Evolutionary conservation across 257 asterid genomes (phyloP).

Genomic region (Jaltomata sinuosa): DNA sequence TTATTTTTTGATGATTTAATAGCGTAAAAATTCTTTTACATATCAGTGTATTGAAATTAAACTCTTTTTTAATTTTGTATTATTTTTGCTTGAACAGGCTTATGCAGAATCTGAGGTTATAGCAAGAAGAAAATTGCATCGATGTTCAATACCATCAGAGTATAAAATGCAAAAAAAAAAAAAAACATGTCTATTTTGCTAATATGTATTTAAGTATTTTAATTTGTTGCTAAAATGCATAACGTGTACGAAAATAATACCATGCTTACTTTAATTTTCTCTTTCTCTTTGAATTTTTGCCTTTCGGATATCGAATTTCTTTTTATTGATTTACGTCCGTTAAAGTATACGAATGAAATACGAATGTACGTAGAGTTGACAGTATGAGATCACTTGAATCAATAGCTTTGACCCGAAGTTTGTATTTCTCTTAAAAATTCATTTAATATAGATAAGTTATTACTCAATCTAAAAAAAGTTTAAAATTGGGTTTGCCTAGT

Average conservation of each 20-base stretch:
- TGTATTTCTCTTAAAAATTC: background rate
- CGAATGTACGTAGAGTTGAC: too few relatives aligned
- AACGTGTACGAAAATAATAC: background rate
- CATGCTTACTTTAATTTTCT: background rate
- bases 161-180: background rate
- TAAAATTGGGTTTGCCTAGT: too few relatives aligned
- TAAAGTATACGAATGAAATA: too few relatives aligned
- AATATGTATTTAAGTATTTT: background rate
- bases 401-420: background rate
- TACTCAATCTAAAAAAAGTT: too few relatives aligned
- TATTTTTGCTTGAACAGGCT: conserved; percentile 29
- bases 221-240: background rate
- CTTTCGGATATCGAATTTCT: background rate
- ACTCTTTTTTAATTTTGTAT: background rate
- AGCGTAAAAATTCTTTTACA: background rate
- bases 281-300: background rate
- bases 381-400: too few relatives aligned
- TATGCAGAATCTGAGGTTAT: conserved; percentile 55
- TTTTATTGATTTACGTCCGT: background rate
- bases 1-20: background rate
- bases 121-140: conserved; percentile 1
- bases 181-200: background rate
- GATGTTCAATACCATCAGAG: background rate
- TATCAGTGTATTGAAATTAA: background rate
- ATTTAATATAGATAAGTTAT: too few relatives aligned